phyloP scores from a whole-genome alignment of 148 eudicot genomes.

The Rheum nobile region DNA sequence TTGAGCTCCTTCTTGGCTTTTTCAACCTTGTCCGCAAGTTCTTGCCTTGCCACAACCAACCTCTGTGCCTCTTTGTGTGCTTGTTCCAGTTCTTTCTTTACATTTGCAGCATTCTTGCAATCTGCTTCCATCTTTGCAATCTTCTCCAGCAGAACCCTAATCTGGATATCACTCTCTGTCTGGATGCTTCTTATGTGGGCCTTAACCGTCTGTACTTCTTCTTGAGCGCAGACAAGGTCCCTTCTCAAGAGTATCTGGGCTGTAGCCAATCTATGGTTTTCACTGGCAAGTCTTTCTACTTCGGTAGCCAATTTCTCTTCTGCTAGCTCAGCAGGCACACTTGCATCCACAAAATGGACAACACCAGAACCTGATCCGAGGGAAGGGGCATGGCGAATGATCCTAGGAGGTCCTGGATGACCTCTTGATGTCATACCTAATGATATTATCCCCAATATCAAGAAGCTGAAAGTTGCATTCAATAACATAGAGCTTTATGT shows the following conservation, averaged over 20 bases:
- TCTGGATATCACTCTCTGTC: conserved; percentile 72
- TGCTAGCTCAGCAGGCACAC: conserved; percentile 23
- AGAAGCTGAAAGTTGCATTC: not conserved
- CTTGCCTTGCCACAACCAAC: conserved; percentile 46
- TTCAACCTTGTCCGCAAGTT: conserved; percentile 44
- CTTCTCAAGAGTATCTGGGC: conserved; percentile 51
- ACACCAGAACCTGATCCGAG: conserved; percentile 32
- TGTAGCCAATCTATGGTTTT: conserved; percentile 56
- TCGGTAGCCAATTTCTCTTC: conserved; percentile 48
- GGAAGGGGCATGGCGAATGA: conserved; percentile 56
- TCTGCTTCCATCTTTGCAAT: conserved; percentile 67
- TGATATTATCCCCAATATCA: not conserved
- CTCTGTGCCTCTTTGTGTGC: conserved; percentile 63
- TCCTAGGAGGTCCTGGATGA: conserved; percentile 41
- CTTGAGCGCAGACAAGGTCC: conserved; percentile 48
- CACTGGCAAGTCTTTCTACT: conserved; percentile 47
- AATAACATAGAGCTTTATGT: not conserved
- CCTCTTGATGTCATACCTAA: conserved; percentile 45
- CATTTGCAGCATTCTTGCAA: conserved; percentile 44
- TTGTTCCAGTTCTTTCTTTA: conserved; percentile 55
- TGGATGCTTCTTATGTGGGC: conserved; percentile 66
- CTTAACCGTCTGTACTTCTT: conserved; percentile 46
- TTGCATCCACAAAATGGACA: conserved; percentile 23
- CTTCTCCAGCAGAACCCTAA: conserved; percentile 63
- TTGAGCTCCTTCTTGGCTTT: conserved; percentile 56